Percentiles rank a stretch among this genome's conserved stretches.
These are phyloP conservation scores for Aureobasidium sp. DNA, from an alignment of 2,329 filamentous ascomycete species.

Conservation along the genomic window DNA sequence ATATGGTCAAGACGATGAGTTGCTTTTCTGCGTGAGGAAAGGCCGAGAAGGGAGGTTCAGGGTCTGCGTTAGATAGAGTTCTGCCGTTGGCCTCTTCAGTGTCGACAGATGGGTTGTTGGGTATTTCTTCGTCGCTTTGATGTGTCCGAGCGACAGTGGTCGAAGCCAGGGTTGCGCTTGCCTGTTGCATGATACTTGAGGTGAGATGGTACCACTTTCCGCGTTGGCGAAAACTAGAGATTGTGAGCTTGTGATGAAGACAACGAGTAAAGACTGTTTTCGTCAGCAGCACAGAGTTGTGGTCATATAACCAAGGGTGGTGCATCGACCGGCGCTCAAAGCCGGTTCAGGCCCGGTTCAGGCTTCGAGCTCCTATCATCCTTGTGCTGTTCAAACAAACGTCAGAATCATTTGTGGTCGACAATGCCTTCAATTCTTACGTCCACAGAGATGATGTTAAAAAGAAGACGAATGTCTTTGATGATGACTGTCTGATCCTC, in stretches of 20 bases:
- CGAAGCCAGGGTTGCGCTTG: not conserved
- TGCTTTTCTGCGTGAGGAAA: conserved; percentile 23
- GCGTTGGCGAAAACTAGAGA: too few relatives aligned
- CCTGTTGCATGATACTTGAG: not conserved
- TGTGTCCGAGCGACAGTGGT: not conserved
- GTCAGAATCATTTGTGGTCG: not conserved
- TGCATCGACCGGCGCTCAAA: not conserved
- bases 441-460: not conserved
- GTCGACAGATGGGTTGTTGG: not conserved
- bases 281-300: not conserved
- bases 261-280: not conserved
- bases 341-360: conserved; percentile 7
- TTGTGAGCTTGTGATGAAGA: not conserved
- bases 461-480: too few relatives aligned
- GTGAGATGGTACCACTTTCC: not conserved
- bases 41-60: conserved; percentile 24
- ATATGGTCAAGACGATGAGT: conserved; percentile 25
- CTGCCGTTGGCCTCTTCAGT: not conserved
- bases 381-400: not conserved
- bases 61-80: not conserved
- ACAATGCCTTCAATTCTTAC: not conserved
- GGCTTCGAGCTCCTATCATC: not conserved
- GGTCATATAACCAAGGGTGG: not conserved
- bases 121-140: not conserved
- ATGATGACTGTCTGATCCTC: too few relatives aligned